Base-by-base conservation (phyloP, 1,284 basidiomycete species). In the Ganoderma meredithae region DNA sequence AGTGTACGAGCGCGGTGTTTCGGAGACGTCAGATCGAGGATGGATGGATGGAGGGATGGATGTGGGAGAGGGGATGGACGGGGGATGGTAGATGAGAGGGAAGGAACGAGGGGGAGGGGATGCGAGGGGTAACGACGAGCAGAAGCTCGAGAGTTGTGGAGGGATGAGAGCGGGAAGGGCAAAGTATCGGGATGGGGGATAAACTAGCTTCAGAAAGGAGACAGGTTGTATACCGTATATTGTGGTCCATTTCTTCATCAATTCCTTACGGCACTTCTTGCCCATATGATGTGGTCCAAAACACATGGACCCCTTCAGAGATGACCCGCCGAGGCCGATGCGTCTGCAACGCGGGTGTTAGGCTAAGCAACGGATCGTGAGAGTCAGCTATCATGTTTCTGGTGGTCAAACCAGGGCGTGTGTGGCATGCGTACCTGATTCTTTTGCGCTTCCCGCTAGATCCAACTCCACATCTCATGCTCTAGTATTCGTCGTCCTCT, bases 1-100 rank as follows among this genome's bases (percentile, higher is more conserved):
- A 71, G 71, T 65, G 65, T 63, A 72, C 69, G 71, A 72, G 68
- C 71, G 71, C 63, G 64, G 63, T 71, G 60, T 68, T 70, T 69
- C 68, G 67, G 67, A 59, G 71, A 72, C 71, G 71, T 64, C 60
- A 69, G 59, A 66, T 62, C 52, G 64, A 61, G 61, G 63, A 49
- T 47, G 17, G 61, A 44, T 25, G 55, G 33, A 55, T n/a, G 59
- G 64, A 43, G n/a, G 47, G 39, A 40, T n/a, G 44, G 44, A 22
- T 47, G 44, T 40, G 61, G 56, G 13, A 31, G 15, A 36, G 53
- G 44, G 59, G 15, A 36, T 39, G 44, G 59, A 40, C 39, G 63
- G 52, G 40, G 59, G 60, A 43, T 25, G 60, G 41, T 31, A 41
- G 62, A 60, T 60, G 25, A 25, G 53, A 60, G 59, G 60, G 62